These are phyloP conservation scores for Hypoxylon perforatum DNA, from an alignment of 495 filamentous ascomycete genomes.

Conservation along the genomic window DNA sequence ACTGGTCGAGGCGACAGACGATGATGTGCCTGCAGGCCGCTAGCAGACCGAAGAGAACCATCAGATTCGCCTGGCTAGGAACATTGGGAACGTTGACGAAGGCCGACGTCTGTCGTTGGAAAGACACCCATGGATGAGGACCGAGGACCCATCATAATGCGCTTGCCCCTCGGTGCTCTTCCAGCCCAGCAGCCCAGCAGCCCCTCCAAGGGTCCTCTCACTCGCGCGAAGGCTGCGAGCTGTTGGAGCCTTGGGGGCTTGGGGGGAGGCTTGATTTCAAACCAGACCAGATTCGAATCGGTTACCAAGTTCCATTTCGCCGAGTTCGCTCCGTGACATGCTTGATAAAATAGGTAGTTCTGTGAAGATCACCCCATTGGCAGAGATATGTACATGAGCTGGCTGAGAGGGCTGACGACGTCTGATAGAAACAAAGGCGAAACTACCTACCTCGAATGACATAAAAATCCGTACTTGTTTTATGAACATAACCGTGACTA, in stretches of 20 bases:
- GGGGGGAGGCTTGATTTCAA: constrained; percentile 38
- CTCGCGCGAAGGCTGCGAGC: constrained; percentile 5
- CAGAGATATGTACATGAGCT: background rate
- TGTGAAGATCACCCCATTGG: constrained; percentile 31
- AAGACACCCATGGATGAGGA: background rate
- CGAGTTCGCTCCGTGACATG: constrained; percentile 38
- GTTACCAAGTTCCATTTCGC: constrained; percentile 44
- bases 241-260: constrained; percentile 26
- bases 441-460: background rate
- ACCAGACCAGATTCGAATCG: constrained; percentile 36
- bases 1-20: constrained; percentile 30
- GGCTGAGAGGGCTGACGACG: constrained; percentile 8
- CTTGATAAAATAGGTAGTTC: constrained; percentile 22
- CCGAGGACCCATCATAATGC: constrained; percentile 14
- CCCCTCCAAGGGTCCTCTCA: constrained; percentile 31
- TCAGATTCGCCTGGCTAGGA: constrained; percentile 25
- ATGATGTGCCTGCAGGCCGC: constrained; percentile 41
- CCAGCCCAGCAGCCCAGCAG: constrained; percentile 23
- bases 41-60: constrained; percentile 38
- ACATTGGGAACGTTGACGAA: constrained; percentile 9
- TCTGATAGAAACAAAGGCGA: constrained; percentile 10
- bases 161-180: constrained; percentile 34
- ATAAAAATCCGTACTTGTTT: too few relatives aligned
- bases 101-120: background rate
- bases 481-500: too few relatives aligned